Base-by-base conservation (phyloP, 106 monocot species). In the Ottelia alismoides region DNA sequence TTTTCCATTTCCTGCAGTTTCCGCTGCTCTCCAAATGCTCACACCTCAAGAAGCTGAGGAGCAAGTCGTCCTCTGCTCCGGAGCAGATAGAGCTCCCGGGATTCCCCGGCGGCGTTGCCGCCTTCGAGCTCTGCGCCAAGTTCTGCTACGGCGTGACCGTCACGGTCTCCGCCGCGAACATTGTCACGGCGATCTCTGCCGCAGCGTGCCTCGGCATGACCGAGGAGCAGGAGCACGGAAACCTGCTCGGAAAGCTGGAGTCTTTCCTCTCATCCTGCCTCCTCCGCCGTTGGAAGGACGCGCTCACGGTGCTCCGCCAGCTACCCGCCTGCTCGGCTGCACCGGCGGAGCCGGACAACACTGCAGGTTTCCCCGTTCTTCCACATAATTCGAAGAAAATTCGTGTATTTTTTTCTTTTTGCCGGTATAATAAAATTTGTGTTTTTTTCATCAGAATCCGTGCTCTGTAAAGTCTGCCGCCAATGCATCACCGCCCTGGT, bases 81-180 rank as follows among this genome's bases (percentile, higher is more conserved):
- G n/a, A n/a, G n/a, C 70, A 48, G 22, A 44, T 92, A 58, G 25
- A 69, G n/a, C 76, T 92, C 20, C 52, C 64, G 1, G 78, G 68
- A 48, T 61, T 92, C 57, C 92, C 92, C 12, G 92, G 92, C 25
- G 87, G 87, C 47, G 63, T 66, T 1, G 76, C 78, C 5, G 74
- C 87, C 47, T 92, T 92, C 22, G 92, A 92, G 66, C 26, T 65
- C n/a, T 92, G 92, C 44, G 79, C 75, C 5, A 92, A 92, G 62
- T 92, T 83, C 63, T 92, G 92, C 72, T 92, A 92, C 28, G 79
- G 74, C 29, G 74, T 92, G 22, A 65, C 77, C 58, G 69, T 92
- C 47, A 87, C 92, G 1, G 28, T 92, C 57, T 77, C 79, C 53
- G 71, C 92, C 20, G 49, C 69, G 43, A 87, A 92, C 79, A 63